These are phyloP conservation scores for Rhizophagus sp. DNA, from an alignment of 192 early-diverging fungal genomes.

Conservation along the genomic window DNA sequence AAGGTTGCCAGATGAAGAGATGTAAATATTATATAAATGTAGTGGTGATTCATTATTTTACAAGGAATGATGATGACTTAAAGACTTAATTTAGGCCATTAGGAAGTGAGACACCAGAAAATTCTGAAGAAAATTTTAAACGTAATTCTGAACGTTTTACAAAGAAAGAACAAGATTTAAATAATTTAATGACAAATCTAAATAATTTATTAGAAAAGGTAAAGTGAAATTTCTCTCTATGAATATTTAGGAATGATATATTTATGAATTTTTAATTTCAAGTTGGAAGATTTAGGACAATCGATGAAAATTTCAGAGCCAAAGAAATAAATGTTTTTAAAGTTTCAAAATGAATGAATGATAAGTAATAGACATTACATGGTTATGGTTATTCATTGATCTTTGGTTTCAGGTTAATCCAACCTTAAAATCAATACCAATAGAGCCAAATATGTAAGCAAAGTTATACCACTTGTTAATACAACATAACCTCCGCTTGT, in stretches of 20 bases:
- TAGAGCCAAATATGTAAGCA: conserved; percentile 45
- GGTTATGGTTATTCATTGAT: background rate
- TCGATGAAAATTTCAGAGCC: conserved; percentile 15
- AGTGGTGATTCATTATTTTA: background rate
- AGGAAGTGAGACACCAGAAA: conserved; percentile 2
- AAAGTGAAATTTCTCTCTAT: background rate
- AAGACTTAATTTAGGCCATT: conserved; percentile 15
- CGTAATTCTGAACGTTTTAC: conserved; percentile 30
- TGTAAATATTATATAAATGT: conserved; percentile 7
- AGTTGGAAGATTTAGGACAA: conserved; percentile 30
- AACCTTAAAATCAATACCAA: conserved; percentile 39
- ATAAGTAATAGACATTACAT: no score
- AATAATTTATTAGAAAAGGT: conserved; percentile 30
- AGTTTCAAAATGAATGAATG: no score
- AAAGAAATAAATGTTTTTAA: background rate
- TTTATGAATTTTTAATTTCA: background rate
- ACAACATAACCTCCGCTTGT: conserved; percentile 57
- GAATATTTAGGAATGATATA: background rate
- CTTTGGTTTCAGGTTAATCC: background rate
- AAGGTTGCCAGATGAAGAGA: conserved; percentile 24
- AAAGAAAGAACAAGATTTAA: conserved; percentile 32
- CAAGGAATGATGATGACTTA: background rate
- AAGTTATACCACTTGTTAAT: conserved; percentile 46
- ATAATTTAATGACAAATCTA: conserved; percentile 30
- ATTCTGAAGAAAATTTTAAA: conserved; percentile 29